Base-by-base conservation (phyloP, 2,329 filamentous ascomycete species). In the Ramichloridium luteum region DNA sequence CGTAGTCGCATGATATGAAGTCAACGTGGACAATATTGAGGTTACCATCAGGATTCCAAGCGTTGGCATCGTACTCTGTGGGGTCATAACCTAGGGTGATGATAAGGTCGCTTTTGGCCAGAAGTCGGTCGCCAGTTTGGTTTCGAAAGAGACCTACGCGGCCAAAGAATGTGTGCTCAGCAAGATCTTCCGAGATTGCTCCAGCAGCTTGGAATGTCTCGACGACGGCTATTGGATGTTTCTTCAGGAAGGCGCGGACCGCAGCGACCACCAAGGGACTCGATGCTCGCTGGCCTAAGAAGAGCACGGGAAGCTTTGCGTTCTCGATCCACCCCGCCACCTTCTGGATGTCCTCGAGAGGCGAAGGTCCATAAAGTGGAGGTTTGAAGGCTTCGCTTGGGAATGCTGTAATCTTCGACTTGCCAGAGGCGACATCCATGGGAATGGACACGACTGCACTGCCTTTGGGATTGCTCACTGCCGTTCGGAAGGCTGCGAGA, bases 141-240 rank as follows among this genome's bases (percentile, higher is more conserved):
- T 67, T 67, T 4, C 62, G 51, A 54, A 66, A 67, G 2, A 67
- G 52, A 4, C 63, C 63, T 5, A 67, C 57, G 4, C 63, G 51
- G 6, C 63, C 63, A 39, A 57, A 64, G 51, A 65, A 67, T 6
- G 64, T 50, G 28, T 61, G 55, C 22, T 50, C 37, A 2, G 55
- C 54, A 5, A 64, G 51, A 13, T 62, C 58, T 33, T 58, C 47
- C 4, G 60, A 56, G 10, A 67, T 56, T 9, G 61, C 60, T 5
- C 63, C 63, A 1, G 63, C 63, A 1, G 63, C 63, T 46, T 67
- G 62, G 45, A 67, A 67, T 0, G 63, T 67, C 46, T 67, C 63
- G n/a, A 67, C 54, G 2, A 65, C 61, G 2, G 62, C 60, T 5
- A 65, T 53, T 1, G 59, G 59, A 38, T 58, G 54, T 28, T 55